Base-by-base conservation (phyloP, 2,329 filamentous ascomycete genomes). In the Pleomassaria siparia region DNA sequence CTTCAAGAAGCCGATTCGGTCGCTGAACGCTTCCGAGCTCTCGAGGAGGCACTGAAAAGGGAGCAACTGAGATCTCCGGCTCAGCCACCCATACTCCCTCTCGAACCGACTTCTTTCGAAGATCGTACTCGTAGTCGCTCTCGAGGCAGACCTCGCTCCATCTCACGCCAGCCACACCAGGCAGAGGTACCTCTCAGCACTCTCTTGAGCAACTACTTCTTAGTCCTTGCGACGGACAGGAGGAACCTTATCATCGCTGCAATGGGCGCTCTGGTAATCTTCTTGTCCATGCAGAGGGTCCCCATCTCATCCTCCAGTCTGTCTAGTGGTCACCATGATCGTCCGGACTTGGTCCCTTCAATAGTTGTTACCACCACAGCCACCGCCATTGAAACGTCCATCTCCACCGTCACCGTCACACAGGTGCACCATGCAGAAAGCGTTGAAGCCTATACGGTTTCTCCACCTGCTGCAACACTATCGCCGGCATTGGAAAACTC, bases 191-290 rank as follows among this genome's bases (percentile, higher is more conserved):
- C 80, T 2, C 66, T 84, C 0, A 69, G 72, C 13, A 75, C 76
- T 0, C 67, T 83, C 12, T 50, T 83, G 36, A 69, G 73, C 49
- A 82, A 82, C 58, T 83, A 82, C 55, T 47, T 82, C 15, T 68
- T 74, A 20, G 66, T 81, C 1, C 65, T 82, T 16, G 70, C 77
- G 2, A 72, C 73, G 36, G 82, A 85, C 54, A 72, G 72, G 37
- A 73, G 77, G 29, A 84, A 84, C 56, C 65, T 81, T 10, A 67
- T 74, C 15, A 76, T 83, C 26, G 63, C 73, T 8, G 49, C 78
- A 4, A 66, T 83, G 3, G 71, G 71, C 35, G 47, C 72, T 12
- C 49, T 77, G 5, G 69, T 79, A 4, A 50, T 75, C 1, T 71
- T 76, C 50, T 62, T 79, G 21, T 47, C 60, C 16, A 60, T 61